phyloP scores from a whole-genome alignment of 352 stramenopile species.

The Phytophthora tubulina region DNA sequence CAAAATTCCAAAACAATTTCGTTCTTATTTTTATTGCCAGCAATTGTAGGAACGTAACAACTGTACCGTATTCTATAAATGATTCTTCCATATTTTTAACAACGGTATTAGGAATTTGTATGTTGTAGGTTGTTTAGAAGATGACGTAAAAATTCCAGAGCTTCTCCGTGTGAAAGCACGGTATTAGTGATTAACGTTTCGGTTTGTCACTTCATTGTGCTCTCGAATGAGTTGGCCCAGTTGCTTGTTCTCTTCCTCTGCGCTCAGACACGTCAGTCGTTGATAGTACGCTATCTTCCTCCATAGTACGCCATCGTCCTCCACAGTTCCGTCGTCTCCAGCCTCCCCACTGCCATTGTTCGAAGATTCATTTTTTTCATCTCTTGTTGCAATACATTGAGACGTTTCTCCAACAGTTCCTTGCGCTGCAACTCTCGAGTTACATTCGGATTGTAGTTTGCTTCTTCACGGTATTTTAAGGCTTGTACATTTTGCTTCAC shows the following conservation, averaged over 20 bases:
- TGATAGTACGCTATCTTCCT: constrained; percentile 11
- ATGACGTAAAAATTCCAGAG: no score
- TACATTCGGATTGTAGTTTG: constrained; percentile 33
- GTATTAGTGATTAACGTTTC: neutral
- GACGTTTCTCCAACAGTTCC: constrained; percentile 28
- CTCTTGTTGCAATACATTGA: constrained; percentile 14
- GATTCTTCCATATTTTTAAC: no score
- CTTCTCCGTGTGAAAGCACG: no score
- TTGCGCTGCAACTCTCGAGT: constrained; percentile 17
- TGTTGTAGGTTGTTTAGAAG: no score
- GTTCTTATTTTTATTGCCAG: no score
- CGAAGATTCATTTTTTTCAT: neutral
- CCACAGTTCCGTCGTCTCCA: constrained; percentile 17
- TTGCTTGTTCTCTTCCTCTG: constrained; percentile 27
- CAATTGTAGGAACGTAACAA: no score
- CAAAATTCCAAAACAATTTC: no score
- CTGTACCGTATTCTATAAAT: no score
- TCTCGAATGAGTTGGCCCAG: constrained; percentile 16
- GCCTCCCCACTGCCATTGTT: neutral
- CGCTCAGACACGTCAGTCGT: constrained; percentile 10
- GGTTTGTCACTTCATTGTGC: constrained; percentile 1
- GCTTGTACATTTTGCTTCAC: neutral
- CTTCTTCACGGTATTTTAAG: neutral
- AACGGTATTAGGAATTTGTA: no score
- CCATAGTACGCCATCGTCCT: neutral